These are phyloP conservation scores for Epichloe sylvatica DNA, from an alignment of 2,329 filamentous ascomycete species.

Conservation along the genomic window DNA sequence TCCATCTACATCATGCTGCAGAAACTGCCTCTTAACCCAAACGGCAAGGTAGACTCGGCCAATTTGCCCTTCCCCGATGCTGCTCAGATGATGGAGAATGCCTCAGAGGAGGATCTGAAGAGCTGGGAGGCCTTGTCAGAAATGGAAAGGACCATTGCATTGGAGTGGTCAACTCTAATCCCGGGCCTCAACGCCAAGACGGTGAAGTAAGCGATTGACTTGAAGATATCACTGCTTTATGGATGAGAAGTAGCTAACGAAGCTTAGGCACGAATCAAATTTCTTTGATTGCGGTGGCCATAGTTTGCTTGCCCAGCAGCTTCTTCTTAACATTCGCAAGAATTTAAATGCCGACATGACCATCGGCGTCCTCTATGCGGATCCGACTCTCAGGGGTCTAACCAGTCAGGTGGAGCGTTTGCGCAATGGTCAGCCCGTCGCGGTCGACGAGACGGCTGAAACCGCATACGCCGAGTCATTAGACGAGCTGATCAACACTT, in stretches of 20 bases:
- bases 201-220: constrained; percentile 21
- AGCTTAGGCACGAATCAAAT: neutral
- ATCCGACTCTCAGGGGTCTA: constrained; percentile 16
- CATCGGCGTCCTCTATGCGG: constrained; percentile 19
- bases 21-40: constrained; percentile 56
- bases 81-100: constrained; percentile 39
- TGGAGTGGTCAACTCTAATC: constrained; percentile 62
- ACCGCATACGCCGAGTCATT: constrained; percentile 40
- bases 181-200: constrained; percentile 52
- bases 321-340: constrained; percentile 48
- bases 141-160: constrained; percentile 27
- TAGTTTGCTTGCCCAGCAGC: constrained; percentile 49
- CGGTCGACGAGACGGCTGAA: constrained; percentile 21
- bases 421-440: constrained; percentile 8
- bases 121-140: constrained; percentile 36
- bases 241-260: too few species aligned
- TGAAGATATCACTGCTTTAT: too few species aligned
- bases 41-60: constrained; percentile 69
- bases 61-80: constrained; percentile 69
- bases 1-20: constrained; percentile 20
- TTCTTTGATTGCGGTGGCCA: constrained; percentile 29
- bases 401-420: constrained; percentile 16
- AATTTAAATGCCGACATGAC: constrained; percentile 15
- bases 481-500: constrained; percentile 31
- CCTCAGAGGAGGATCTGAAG: constrained; percentile 23